Percentiles rank a stretch among this genome's conserved stretches.
phyloP scores from a whole-genome alignment of 495 filamentous ascomycete species.

The Massariosphaeria phaeospora region DNA sequence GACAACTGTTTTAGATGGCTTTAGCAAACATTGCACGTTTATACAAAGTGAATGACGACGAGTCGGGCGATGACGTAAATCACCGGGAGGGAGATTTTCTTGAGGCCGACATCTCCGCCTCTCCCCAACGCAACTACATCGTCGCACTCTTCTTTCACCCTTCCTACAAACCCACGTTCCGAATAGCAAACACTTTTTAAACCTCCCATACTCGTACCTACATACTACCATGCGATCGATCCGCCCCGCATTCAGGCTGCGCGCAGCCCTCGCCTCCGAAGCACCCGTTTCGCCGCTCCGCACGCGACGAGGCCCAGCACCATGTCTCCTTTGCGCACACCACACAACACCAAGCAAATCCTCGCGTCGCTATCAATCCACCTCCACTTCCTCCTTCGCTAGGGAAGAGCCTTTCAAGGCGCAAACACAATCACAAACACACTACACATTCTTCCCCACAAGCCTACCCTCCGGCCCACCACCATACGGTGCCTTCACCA shows the following conservation, averaged over 20 bases:
- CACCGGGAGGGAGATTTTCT: not conserved
- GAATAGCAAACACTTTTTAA: not conserved
- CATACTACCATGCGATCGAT: slow-evolving; percentile 12
- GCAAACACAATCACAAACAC: slow-evolving; percentile 41
- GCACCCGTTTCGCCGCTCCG: slow-evolving; percentile 2
- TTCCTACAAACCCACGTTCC: not conserved
- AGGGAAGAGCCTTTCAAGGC: too few species aligned
- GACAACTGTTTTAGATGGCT: too few species aligned
- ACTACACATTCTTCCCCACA: slow-evolving; percentile 85
- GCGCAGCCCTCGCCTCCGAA: slow-evolving; percentile 17
- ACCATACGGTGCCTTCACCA: slow-evolving; percentile 66
- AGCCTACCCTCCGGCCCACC: slow-evolving; percentile 79
- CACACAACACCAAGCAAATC: not conserved
- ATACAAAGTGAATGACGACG: too few species aligned
- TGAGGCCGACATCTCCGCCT: not conserved
- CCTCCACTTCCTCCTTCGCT: not conserved
- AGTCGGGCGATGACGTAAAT: slow-evolving; percentile 3
- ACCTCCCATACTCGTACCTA: not conserved
- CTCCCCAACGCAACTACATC: not conserved
- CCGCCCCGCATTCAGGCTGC: slow-evolving; percentile 14
- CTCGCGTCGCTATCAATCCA: slow-evolving; percentile 13
- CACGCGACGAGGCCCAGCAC: slow-evolving; percentile 1
- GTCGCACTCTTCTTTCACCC: not conserved
- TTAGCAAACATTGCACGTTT: too few species aligned
- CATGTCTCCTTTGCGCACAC: slow-evolving; percentile 10